A percentile compares a stretch with the other conserved stretches of the same genome.
These are phyloP conservation scores for Aechmea fasciata DNA, from an alignment of 176 grass and related monocot species.

Conservation along the genomic window DNA sequence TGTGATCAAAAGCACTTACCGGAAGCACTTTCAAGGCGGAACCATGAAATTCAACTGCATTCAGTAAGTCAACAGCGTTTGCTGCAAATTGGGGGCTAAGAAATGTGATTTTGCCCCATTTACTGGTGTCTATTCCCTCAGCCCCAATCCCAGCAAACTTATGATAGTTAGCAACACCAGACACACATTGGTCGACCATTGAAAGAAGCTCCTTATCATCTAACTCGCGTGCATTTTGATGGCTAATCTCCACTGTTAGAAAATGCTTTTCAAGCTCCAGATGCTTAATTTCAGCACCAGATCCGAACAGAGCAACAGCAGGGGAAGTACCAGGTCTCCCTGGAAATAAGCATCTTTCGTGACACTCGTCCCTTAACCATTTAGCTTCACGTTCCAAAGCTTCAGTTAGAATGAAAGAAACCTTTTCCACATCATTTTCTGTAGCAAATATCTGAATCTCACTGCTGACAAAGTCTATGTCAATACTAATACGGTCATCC, in stretches of 20 bases:
- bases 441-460: slow-evolving; percentile 65
- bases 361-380: slow-evolving; percentile 64
- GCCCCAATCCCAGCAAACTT: slow-evolving; percentile 29
- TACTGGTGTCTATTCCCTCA: slow-evolving; percentile 35
- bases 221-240: slow-evolving; percentile 52
- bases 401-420: slow-evolving; percentile 33
- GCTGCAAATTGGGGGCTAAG: slow-evolving; percentile 60
- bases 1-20: slow-evolving; percentile 27
- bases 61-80: slow-evolving; percentile 53
- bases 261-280: slow-evolving; percentile 68
- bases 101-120: slow-evolving; percentile 83
- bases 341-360: slow-evolving; percentile 54
- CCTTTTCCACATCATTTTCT: slow-evolving; percentile 46
- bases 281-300: slow-evolving; percentile 96
- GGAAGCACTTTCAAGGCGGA: slow-evolving; percentile 51
- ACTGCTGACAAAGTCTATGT: slow-evolving; percentile 50
- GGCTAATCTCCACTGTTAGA: slow-evolving; percentile 68
- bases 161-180: slow-evolving; percentile 49
- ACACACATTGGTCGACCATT: slow-evolving; percentile 44
- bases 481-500: slow-evolving; percentile 62
- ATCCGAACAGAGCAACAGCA: slow-evolving; percentile 58
- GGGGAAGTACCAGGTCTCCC: slow-evolving; percentile 33
- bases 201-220: slow-evolving; percentile 71
- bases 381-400: slow-evolving; percentile 52
- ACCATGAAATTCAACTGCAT: slow-evolving; percentile 63